Conservation (phyloP, 2,329 filamentous ascomycete species). For the Pyricularia pennisetigena region DNA sequence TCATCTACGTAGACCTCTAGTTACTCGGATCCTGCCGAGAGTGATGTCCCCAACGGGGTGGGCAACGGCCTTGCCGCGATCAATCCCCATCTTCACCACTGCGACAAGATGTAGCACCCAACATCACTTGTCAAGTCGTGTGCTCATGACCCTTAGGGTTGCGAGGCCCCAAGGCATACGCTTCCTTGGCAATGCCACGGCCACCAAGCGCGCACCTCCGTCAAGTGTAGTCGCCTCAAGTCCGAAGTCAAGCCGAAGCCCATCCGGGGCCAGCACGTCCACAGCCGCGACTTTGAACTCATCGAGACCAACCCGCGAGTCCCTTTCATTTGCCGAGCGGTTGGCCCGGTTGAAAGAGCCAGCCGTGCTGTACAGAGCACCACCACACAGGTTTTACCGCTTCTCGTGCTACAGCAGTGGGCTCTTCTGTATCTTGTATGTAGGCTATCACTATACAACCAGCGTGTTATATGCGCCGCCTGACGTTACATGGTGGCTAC, state of each 20-base stretch:
- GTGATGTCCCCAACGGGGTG: background rate
- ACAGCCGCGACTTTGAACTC: slow-evolving; percentile 13
- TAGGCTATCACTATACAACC: slow-evolving; percentile 11
- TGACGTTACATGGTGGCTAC: slow-evolving; percentile 45
- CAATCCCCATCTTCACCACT: background rate
- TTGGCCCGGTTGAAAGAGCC: slow-evolving; percentile 45
- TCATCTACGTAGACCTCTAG: background rate
- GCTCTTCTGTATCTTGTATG: slow-evolving; percentile 40
- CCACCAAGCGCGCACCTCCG: background rate
- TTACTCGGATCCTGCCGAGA: background rate
- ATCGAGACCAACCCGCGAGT: slow-evolving; percentile 13
- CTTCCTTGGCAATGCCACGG: background rate
- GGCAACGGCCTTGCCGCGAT: background rate
- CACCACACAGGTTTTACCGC: slow-evolving; percentile 54
- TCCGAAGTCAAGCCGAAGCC: background rate
- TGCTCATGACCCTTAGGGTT: background rate
- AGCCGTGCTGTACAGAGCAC: slow-evolving; percentile 54
- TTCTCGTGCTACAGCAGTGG: slow-evolving; percentile 48
- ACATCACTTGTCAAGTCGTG: background rate
- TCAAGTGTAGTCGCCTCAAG: background rate
- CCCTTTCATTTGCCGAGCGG: slow-evolving; percentile 35
- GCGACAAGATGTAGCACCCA: background rate
- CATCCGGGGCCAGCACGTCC: background rate
- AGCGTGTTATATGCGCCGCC: slow-evolving; percentile 37
- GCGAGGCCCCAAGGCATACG: background rate